Percentiles rank a stretch among this genome's conserved stretches.
Conservation (phyloP, 495 filamentous ascomycete species). For the Penicillium arizonense region DNA sequence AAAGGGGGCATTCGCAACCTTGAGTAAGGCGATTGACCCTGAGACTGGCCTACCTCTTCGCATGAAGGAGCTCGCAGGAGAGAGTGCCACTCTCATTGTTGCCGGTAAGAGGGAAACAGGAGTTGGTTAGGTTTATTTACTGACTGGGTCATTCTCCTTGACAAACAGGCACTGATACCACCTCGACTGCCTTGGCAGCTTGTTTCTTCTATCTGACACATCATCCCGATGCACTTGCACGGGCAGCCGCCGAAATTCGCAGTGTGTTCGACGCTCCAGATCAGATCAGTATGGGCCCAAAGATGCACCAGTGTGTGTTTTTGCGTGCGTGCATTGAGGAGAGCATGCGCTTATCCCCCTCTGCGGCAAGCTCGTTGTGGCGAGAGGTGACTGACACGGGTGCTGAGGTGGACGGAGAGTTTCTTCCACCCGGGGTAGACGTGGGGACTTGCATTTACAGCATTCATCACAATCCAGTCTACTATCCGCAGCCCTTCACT, state of each 20-base stretch:
- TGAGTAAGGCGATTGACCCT: background rate
- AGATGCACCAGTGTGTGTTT: conserved; percentile 5
- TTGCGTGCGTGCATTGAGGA: background rate
- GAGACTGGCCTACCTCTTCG: background rate
- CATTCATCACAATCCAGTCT: conserved; percentile 54
- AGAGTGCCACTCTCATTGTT: background rate
- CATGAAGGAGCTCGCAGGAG: background rate
- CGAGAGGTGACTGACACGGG: background rate
- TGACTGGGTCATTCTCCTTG: background rate
- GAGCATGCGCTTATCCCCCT: background rate
- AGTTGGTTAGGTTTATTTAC: background rate
- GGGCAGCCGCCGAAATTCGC: background rate
- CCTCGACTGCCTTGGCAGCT: conserved; percentile 59
- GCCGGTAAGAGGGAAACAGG: background rate
- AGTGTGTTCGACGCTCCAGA: background rate
- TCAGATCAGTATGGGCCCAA: background rate
- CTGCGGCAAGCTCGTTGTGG: background rate
- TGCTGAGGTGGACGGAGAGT: conserved; percentile 47
- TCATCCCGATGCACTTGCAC: conserved; percentile 32
- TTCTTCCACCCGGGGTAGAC: conserved; percentile 50
- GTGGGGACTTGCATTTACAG: conserved; percentile 55
- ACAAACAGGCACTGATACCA: conserved; percentile 53
- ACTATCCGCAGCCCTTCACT: conserved; percentile 51
- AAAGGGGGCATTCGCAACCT: background rate
- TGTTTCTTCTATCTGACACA: conserved; percentile 67